Evolutionary conservation across 2,329 filamentous ascomycete species (phyloP).

Genomic region (Arthrobotrys pseudoclavata): DNA sequence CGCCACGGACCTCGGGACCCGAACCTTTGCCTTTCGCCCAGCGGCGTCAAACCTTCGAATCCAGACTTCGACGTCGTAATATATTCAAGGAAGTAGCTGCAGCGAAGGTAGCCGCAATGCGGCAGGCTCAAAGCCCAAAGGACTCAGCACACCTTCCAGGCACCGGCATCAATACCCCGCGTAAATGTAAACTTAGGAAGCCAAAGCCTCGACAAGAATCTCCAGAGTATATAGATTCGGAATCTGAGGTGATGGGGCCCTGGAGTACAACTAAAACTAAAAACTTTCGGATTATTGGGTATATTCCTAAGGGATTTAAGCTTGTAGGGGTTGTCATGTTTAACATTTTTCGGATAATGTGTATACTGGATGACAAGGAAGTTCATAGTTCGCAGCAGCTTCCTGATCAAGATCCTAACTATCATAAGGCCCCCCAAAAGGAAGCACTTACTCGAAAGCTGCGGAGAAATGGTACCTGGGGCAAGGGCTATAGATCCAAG

Average conservation of each 20-base stretch:
- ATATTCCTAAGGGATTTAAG: neutral
- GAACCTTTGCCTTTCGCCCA: neutral
- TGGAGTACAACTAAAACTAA: neutral
- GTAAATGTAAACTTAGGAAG: neutral
- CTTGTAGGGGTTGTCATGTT: neutral
- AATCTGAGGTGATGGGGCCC: neutral
- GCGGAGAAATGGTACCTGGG: neutral
- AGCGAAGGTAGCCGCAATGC: conserved; percentile 15
- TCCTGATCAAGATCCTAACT: neutral
- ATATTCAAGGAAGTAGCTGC: conserved; percentile 1
- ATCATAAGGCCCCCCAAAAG: neutral
- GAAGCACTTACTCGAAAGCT: neutral
- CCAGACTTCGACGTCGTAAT: neutral
- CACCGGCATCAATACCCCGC: neutral
- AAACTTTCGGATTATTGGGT: neutral
- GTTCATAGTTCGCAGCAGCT: neutral
- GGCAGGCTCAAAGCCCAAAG: neutral
- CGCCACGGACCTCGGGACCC: neutral
- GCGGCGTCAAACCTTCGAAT: neutral
- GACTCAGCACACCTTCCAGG: neutral
- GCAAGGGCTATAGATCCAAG: neutral
- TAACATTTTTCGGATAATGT: conserved; percentile 19
- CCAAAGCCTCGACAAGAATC: neutral
- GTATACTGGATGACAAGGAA: neutral
- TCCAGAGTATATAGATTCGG: neutral